Conservation (phyloP, 2,329 filamentous ascomycete species). For the Mycogone perniciosa region DNA sequence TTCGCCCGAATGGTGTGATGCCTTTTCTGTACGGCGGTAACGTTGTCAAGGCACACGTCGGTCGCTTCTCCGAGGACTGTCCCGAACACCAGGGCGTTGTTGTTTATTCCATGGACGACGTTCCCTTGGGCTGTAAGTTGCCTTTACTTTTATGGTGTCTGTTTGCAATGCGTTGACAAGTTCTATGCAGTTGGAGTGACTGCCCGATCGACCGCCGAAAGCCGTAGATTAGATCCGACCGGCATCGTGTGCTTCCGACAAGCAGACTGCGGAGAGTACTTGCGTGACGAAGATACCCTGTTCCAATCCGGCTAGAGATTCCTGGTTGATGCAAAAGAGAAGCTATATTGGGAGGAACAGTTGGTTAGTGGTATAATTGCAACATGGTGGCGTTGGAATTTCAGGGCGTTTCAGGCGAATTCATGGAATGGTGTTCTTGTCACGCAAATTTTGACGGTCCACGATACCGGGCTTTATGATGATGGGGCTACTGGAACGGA, state of each 20-base stretch:
- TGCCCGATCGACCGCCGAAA: conserved; percentile 78
- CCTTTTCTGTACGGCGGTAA: conserved; percentile 94
- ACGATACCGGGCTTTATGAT: no score
- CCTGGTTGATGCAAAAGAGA: neutral
- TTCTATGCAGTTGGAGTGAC: conserved; percentile 56
- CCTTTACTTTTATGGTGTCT: no score
- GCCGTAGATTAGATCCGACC: conserved; percentile 79
- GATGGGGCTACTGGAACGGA: no score
- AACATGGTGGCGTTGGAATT: conserved; percentile 2
- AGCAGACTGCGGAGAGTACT: conserved; percentile 89
- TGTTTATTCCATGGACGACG: conserved; percentile 87
- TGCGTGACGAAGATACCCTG: conserved; percentile 71
- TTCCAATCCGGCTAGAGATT: conserved; percentile 47
- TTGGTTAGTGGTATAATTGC: neutral
- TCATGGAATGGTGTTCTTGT: no score
- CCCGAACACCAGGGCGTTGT: conserved; percentile 90
- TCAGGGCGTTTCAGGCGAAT: neutral
- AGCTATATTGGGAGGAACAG: neutral
- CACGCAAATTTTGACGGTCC: no score
- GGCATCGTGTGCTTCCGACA: conserved; percentile 86
- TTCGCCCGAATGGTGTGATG: conserved; percentile 95
- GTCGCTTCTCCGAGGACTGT: conserved; percentile 82
- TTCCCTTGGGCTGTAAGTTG: conserved; percentile 68
- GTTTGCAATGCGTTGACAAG: no score
- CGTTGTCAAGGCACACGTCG: conserved; percentile 64